Percentiles rank a stretch among this genome's conserved stretches.
Conservation (phyloP, 805 yeast species). For the Candida ipomoeae region DNA sequence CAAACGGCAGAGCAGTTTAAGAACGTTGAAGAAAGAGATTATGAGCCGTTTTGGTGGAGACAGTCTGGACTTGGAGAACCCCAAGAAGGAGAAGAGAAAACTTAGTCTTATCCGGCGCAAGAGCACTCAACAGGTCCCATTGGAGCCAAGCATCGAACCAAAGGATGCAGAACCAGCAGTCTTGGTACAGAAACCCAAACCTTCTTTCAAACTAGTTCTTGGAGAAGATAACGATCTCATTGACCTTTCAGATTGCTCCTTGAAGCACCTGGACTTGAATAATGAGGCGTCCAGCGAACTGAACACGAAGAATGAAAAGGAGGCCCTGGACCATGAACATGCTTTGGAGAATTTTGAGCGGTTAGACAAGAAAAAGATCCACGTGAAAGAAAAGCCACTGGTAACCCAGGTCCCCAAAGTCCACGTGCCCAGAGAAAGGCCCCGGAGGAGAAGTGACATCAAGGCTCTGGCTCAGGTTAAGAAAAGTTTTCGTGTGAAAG, state of each 20-base stretch:
- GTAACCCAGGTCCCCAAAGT: not conserved
- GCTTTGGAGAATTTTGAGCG: not conserved
- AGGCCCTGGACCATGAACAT: not conserved
- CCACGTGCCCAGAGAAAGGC: not conserved
- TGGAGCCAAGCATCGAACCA: not conserved
- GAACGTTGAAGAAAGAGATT: not conserved
- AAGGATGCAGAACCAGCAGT: not conserved
- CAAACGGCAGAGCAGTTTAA: constrained; percentile 1
- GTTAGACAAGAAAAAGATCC: not conserved
- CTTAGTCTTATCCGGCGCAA: constrained; percentile 3
- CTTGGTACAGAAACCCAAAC: not conserved
- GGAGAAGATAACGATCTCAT: not conserved
- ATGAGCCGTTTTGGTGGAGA: not conserved
- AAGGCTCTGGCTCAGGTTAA: constrained; percentile 5
- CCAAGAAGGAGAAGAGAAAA: not conserved
- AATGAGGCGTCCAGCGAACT: not conserved
- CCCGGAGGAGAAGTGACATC: not conserved
- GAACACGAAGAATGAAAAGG: not conserved
- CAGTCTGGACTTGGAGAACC: not conserved
- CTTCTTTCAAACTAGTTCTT: not conserved
- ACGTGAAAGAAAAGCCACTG: not conserved
- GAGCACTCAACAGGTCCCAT: not conserved
- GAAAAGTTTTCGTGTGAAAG: constrained; percentile 7
- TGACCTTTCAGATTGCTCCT: not conserved
- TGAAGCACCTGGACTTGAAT: too few species aligned